These are phyloP conservation scores for Herpetospermum pedunculosum DNA, from an alignment of 306 rosid species.

Conservation along the genomic window DNA sequence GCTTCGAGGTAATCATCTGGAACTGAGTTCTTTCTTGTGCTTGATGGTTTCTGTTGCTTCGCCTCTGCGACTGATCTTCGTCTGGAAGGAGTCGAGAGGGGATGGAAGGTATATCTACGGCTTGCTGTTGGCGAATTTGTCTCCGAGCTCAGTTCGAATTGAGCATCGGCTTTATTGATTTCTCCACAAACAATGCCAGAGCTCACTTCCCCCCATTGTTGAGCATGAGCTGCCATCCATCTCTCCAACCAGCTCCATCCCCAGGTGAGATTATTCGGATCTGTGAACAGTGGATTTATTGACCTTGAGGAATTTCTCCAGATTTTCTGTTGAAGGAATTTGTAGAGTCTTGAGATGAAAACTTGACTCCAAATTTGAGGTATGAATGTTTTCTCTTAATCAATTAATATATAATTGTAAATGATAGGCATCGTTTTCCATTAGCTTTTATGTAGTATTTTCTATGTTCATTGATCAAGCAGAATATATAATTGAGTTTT, in stretches of 20 bases:
- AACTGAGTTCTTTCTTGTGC: conserved; percentile 40
- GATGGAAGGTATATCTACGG: conserved; percentile 28
- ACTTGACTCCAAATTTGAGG: neutral
- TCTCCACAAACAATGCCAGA: conserved; percentile 47
- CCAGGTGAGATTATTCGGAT: conserved; percentile 86
- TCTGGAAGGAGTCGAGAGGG: conserved; percentile 53
- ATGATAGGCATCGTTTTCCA: neutral
- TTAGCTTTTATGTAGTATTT: neutral
- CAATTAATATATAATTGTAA: neutral
- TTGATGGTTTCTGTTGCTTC: conserved; percentile 41
- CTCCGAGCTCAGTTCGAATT: conserved; percentile 64
- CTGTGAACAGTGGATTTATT: conserved; percentile 79
- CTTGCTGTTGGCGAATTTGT: conserved; percentile 63
- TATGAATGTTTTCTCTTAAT: neutral
- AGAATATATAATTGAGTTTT: neutral
- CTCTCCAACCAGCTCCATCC: conserved; percentile 99
- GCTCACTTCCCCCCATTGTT: conserved; percentile 51
- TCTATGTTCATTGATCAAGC: neutral
- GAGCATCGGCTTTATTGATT: conserved; percentile 73
- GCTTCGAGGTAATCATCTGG: conserved; percentile 48
- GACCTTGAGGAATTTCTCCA: conserved; percentile 59
- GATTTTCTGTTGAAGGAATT: conserved; percentile 41
- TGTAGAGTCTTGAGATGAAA: neutral
- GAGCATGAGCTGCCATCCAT: conserved; percentile 86
- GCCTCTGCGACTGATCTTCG: conserved; percentile 25